Conservation (phyloP, 129 eudicot species). For the Mikania micrantha region DNA sequence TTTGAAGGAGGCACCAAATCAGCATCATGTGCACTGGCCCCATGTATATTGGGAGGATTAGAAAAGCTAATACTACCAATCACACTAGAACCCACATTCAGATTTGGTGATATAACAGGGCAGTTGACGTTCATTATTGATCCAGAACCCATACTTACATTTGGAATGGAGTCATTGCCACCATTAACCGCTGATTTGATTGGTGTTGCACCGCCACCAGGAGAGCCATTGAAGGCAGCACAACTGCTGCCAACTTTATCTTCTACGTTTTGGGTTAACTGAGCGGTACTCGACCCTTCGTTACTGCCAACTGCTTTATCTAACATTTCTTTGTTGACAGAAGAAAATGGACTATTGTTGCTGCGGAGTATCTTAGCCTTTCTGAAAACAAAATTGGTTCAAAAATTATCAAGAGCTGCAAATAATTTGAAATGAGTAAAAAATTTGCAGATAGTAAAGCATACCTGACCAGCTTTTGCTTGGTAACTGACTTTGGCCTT, state of each 20-base stretch:
- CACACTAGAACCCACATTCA: slow-evolving; percentile 18
- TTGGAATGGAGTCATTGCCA: slow-evolving; percentile 18
- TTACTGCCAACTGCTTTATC: slow-evolving; percentile 32
- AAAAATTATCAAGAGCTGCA: slow-evolving; percentile 5
- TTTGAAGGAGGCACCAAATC: slow-evolving; percentile 22
- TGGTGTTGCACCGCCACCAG: slow-evolving; percentile 1
- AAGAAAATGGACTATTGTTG: slow-evolving; percentile 25
- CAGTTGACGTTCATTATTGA: slow-evolving; percentile 1
- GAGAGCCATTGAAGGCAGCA: slow-evolving; percentile 18
- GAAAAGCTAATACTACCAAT: slow-evolving; percentile 13
- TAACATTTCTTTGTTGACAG: slow-evolving; percentile 15
- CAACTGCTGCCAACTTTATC: slow-evolving; percentile 16
- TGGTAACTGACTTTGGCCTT: slow-evolving; percentile 46
- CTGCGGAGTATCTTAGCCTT: slow-evolving; percentile 66
- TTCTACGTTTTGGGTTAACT: slow-evolving; percentile 23
- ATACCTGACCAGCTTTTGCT: slow-evolving; percentile 76
- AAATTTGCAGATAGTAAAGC: slow-evolving; percentile 18
- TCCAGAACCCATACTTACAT: slow-evolving; percentile 25
- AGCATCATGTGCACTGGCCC: neutral
- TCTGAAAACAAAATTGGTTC: slow-evolving; percentile 31
- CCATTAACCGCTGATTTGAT: slow-evolving; percentile 22
- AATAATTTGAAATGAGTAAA: neutral
- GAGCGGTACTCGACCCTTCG: slow-evolving; percentile 16
- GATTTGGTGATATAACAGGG: slow-evolving; percentile 15
- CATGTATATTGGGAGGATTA: slow-evolving; percentile 14